Evolutionary conservation across 768 basidiomycete genomes (phyloP), one percentile per base, ranked within the genome.

Genomic region (Leucocoprinus sp.): DNA sequence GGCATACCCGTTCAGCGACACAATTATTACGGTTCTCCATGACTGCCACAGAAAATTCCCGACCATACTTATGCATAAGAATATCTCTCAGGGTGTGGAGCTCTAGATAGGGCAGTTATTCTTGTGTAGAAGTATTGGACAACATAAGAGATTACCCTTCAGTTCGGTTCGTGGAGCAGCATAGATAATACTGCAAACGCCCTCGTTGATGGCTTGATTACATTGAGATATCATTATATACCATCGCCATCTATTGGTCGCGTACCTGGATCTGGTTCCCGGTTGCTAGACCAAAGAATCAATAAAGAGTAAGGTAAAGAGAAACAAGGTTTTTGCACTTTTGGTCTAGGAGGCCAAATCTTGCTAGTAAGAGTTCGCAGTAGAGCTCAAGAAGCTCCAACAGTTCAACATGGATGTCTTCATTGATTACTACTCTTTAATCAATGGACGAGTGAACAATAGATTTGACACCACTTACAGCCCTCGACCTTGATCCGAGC

Each of bases 51-150:
- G 93, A 79, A 60, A 89, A 98, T 37, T 93, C 90, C 17, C 95
- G 80, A 14, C 95, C 93, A 59, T 82, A 96, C 66, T 96, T 96
- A 61, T 93, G 88, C 85, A 93, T 88, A 48, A 99, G 74, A 60
- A 97, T 78, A 60, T 98, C 93, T 44, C 96, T 82, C 42, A 97
- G 64, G 28, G 91, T 69, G 53, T 96, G 89, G 29, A 99, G 74
- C 60, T 97, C 93, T 92, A 46, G n/a, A 46, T n/a, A 52, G 15
- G 14, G 37, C 5, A 17, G 31, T 7, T 36, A 35, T 23, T 42
- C 47, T 27, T 54, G 27, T 8, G 7, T 21, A 18, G 29, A 7
- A 24, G n/a, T n/a, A n/a, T n/a, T 29, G 22, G 33, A 28, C 6
- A 18, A 14, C 15, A 19, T 23, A 21, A 49, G 38, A 41, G 24